These are phyloP conservation scores for Syzygium aromaticum DNA, from an alignment of 345 rosid species.

Conservation along the genomic window DNA sequence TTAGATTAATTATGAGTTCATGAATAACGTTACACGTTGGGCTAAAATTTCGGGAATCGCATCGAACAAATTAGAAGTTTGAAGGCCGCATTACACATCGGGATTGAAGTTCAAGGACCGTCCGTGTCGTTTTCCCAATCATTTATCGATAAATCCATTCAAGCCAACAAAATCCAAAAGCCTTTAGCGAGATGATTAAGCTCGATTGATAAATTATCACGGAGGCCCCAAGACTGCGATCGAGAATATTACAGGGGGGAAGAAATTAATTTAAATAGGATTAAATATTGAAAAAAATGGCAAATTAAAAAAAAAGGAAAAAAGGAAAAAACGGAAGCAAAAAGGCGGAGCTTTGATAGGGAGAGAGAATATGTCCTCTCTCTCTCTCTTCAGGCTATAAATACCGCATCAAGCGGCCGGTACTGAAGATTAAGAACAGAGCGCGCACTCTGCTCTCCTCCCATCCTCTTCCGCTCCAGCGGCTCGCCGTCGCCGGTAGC, in stretches of 20 bases:
- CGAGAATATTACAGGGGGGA: not conserved
- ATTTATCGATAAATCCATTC: not conserved
- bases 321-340: not conserved
- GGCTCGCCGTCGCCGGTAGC: not conserved
- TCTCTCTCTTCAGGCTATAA: not conserved
- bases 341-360: not conserved
- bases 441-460: not conserved
- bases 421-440: not conserved
- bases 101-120: too few relatives aligned
- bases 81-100: too few relatives aligned
- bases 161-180: not conserved
- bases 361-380: not conserved
- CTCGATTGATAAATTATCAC: not conserved
- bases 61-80: too few relatives aligned
- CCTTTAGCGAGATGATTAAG: not conserved
- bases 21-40: rapidly evolving
- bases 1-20: too few relatives aligned
- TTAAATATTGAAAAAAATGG: not conserved
- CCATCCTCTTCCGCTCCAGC: too few relatives aligned
- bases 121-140: too few relatives aligned
- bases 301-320: not conserved
- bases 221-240: not conserved
- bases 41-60: too few relatives aligned
- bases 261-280: not conserved
- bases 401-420: not conserved